phyloP scores from a whole-genome alignment of 2,329 filamentous ascomycete genomes.

The Emericellopsis cladophorae region DNA sequence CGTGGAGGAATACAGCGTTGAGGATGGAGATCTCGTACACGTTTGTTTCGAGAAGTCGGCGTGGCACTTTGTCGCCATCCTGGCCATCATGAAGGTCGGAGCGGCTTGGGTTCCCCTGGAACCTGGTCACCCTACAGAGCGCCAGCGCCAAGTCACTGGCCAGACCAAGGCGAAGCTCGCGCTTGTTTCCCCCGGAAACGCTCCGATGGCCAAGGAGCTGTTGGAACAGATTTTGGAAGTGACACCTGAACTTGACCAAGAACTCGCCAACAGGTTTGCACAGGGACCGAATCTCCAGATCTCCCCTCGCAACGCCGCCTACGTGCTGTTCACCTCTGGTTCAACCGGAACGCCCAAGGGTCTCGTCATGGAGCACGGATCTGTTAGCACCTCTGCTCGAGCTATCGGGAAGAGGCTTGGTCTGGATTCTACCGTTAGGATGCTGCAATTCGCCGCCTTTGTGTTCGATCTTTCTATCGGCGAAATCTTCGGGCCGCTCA shows the following conservation, averaged over 20 bases:
- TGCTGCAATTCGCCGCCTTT: slow-evolving; percentile 3
- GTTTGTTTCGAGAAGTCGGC: slow-evolving; percentile 4
- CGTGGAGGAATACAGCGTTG: not conserved
- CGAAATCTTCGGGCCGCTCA: slow-evolving; percentile 22
- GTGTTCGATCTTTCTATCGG: slow-evolving; percentile 2
- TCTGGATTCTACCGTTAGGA: not conserved
- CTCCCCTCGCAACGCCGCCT: not conserved
- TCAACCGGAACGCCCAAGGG: slow-evolving; percentile 46
- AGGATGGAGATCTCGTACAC: not conserved
- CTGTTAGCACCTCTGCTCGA: not conserved
- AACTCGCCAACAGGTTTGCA: not conserved
- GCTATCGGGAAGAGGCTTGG: not conserved
- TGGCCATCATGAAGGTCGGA: slow-evolving; percentile 3
- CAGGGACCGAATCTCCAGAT: not conserved
- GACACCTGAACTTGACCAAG: not conserved
- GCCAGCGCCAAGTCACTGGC: not conserved
- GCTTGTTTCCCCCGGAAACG: not conserved
- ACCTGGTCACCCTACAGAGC: slow-evolving; percentile 1
- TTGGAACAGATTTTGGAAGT: not conserved
- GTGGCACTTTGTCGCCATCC: slow-evolving; percentile 1
- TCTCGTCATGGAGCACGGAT: slow-evolving; percentile 20
- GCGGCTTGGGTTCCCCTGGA: slow-evolving; percentile 3
- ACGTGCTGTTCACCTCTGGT: slow-evolving; percentile 36
- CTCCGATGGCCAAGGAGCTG: not conserved
- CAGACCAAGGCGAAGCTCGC: slow-evolving; percentile 1